Evolutionary conservation across 805 yeast species (phyloP), one percentile per base, ranked within the genome.

Genomic region (Cyberlindnera euphorbiae): DNA sequence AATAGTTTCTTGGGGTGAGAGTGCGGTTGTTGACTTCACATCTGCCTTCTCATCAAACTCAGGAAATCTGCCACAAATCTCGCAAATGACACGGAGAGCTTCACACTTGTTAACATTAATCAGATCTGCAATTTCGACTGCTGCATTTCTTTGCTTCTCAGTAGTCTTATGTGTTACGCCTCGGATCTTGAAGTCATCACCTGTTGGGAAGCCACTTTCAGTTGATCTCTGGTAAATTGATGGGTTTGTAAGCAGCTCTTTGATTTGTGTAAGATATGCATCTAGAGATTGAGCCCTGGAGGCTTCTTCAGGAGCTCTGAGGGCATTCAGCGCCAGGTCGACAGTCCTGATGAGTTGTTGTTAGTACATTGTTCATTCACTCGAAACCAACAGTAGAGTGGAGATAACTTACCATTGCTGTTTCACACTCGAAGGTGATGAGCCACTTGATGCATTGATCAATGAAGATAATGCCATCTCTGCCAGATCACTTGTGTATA

Each of bases 61-160:
- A 55, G 69, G 38, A 35, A 75, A 63, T 36, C 60, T 54, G 44
- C 65, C 53, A 31, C 58, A 46, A 35, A 70, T 55, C 32, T 67
- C 73, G 11, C 58, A 42, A 4, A 73, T 60, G 4, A 76, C 58
- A 47, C 82, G 64, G n/a, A 73, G 55, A 1, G 67, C 62, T 46
- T 79, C 83, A 7, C 56, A 41, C 13, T 52, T 49, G 45, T 70
- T 70, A 5, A 76, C 38, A 0, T 59, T 46, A 21, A 78, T 54
- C 3, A 59, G 15, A 2, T 59, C 45, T 3, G 75, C 52, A 22
- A 78, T 49, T 13, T 59, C 61, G 5, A 50, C 42, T 5, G 80
- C 74, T 35, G 61, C 63, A 12, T 61, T 52, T 27, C 63, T 58
- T 30, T 62, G 59, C 5, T 42, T 46, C 14, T 60, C 50, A 1